These are phyloP conservation scores for Dioszegia hungarica DNA, from an alignment of 768 basidiomycete genomes.

Conservation along the genomic window DNA sequence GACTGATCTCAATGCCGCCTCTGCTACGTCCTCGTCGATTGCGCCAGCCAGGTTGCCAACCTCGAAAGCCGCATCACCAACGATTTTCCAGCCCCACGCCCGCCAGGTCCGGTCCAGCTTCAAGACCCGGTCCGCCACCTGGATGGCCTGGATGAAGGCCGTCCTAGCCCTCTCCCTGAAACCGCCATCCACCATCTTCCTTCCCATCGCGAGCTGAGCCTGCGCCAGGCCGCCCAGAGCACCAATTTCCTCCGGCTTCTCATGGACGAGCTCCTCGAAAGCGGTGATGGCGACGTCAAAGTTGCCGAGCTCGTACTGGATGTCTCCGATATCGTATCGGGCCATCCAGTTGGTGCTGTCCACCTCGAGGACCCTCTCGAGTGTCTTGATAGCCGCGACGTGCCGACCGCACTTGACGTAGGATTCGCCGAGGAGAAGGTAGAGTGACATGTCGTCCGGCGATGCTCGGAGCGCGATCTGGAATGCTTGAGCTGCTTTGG, in stretches of 20 bases:
- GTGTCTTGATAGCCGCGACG: slow-evolving; percentile 81
- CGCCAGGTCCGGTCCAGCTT: slow-evolving; percentile 19
- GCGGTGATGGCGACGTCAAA: slow-evolving; percentile 68
- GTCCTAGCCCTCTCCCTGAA: slow-evolving; percentile 69
- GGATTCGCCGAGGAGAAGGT: slow-evolving; percentile 87
- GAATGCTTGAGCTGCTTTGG: slow-evolving; percentile 71
- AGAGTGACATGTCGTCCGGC: slow-evolving; percentile 70
- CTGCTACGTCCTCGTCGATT: slow-evolving; percentile 32
- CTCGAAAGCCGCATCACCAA: slow-evolving; percentile 69
- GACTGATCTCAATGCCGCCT: slow-evolving; percentile 21
- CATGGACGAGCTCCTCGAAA: slow-evolving; percentile 58
- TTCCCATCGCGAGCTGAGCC: slow-evolving; percentile 67
- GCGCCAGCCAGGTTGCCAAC: slow-evolving; percentile 59
- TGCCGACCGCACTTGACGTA: slow-evolving; percentile 84
- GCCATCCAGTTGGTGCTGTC: slow-evolving; percentile 77
- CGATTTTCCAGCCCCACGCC: slow-evolving; percentile 64
- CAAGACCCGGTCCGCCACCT: slow-evolving; percentile 20
- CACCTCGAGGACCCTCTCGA: slow-evolving; percentile 68
- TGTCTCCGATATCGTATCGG: slow-evolving; percentile 74
- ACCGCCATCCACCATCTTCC: slow-evolving; percentile 61
- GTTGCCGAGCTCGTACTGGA: slow-evolving; percentile 70
- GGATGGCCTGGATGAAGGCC: slow-evolving; percentile 57
- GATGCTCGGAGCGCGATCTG: slow-evolving; percentile 80
- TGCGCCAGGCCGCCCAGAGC: slow-evolving; percentile 58
- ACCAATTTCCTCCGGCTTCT: slow-evolving; percentile 52